Percentiles rank a stretch among this genome's conserved stretches.
Evolutionary conservation across 306 rosid genomes (phyloP).

Genomic region (Castanopsis chinensis): DNA sequence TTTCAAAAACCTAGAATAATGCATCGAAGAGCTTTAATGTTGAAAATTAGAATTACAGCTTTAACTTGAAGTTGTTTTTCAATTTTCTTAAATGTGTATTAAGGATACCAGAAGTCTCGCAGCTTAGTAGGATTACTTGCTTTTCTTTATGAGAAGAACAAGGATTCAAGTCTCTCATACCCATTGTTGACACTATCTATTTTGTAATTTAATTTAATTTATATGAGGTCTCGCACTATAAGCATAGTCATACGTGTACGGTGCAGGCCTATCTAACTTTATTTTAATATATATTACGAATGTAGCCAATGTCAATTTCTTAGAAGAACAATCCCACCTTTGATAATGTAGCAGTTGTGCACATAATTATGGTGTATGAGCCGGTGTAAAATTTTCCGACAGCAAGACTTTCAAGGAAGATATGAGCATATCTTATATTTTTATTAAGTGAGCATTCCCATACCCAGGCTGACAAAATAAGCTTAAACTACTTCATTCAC

Average conservation of each 20-base stretch:
- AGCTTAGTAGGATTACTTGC: no score
- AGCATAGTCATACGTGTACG: neutral
- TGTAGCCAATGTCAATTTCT: neutral
- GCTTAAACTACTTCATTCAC: neutral
- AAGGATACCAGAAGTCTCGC: no score
- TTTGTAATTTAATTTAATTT: no score
- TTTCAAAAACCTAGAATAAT: no score
- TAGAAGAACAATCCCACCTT: neutral
- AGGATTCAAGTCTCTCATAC: no score
- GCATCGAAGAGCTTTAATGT: no score
- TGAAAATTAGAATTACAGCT: no score
- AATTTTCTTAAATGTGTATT: no score
- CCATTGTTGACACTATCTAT: no score
- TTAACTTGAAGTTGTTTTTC: no score
- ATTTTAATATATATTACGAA: neutral
- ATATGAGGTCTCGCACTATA: neutral
- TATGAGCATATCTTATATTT: neutral
- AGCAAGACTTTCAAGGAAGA: conserved; percentile 8
- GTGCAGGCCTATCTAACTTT: neutral
- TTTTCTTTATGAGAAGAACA: no score
- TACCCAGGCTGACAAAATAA: neutral
- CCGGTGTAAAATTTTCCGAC: neutral
- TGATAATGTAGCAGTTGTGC: neutral
- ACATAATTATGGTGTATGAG: neutral
- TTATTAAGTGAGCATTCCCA: neutral